phyloP scores from a whole-genome alignment of 2,329 filamentous ascomycete genomes.

The Dothistroma septosporum region DNA sequence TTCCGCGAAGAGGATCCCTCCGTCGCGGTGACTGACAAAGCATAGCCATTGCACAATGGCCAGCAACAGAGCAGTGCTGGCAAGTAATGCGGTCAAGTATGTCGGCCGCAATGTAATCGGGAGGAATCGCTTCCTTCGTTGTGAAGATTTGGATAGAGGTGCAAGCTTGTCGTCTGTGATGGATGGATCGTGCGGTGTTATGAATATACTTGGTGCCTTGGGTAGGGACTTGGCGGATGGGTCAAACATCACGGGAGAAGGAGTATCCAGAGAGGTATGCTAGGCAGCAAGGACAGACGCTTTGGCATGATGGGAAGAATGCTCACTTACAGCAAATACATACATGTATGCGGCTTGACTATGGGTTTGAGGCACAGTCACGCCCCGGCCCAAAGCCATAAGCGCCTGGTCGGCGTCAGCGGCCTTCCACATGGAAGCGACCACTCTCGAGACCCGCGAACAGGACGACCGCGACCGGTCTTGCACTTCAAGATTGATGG shows the following conservation, averaged over 20 bases:
- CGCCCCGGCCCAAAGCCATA: not conserved
- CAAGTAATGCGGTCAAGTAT: slow-evolving; percentile 39
- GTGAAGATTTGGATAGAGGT: not conserved
- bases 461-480: not conserved
- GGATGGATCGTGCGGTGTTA: not conserved
- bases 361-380: not conserved
- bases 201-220: not conserved
- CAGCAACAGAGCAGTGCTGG: slow-evolving; percentile 37
- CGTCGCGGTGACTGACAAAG: slow-evolving; percentile 37
- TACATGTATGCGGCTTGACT: not conserved
- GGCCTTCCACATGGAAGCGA: not conserved
- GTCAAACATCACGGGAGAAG: not conserved
- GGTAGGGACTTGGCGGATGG: not conserved
- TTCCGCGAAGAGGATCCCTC: slow-evolving; percentile 42
- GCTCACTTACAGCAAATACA: not conserved
- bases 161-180: not conserved
- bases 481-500: not conserved
- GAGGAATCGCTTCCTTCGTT: slow-evolving; percentile 33
- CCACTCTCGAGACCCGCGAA: not conserved
- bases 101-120: slow-evolving; percentile 37
- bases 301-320: not conserved
- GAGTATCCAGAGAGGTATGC: not conserved
- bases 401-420: not conserved
- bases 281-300: not conserved
- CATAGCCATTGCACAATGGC: slow-evolving; percentile 46